Evolutionary conservation across 768 basidiomycete genomes (phyloP).

Genomic region (Podaxis mareebaensis): DNA sequence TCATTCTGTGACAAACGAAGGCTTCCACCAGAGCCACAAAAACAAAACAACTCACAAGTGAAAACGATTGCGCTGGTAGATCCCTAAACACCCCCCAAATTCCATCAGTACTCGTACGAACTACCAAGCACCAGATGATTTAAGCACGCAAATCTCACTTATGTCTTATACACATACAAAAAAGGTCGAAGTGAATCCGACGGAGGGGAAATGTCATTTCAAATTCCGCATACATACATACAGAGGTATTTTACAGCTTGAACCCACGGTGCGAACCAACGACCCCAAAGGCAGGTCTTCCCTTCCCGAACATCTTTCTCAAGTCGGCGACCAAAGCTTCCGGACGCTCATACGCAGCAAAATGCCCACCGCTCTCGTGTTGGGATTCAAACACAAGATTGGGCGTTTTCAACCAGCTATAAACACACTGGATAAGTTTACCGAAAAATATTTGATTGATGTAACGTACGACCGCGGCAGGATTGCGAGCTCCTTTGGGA

Average conservation of each 20-base stretch:
- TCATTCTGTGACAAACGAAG: not conserved
- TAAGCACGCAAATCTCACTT: no score
- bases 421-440: not conserved
- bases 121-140: no score
- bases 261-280: slow-evolving; percentile 46
- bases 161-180: no score
- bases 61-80: slow-evolving; percentile 97
- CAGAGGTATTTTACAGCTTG: not conserved
- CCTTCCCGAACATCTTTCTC: slow-evolving; percentile 56
- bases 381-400: slow-evolving; percentile 47
- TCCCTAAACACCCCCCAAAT: slow-evolving; percentile 52
- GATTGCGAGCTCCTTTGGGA: slow-evolving; percentile 46
- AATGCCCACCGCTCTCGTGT: slow-evolving; percentile 58
- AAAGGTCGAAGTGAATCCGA: no score
- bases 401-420: slow-evolving; percentile 42
- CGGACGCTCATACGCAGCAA: slow-evolving; percentile 54
- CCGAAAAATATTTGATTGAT: not conserved
- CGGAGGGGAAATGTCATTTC: no score
- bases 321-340: slow-evolving; percentile 49
- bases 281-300: slow-evolving; percentile 48
- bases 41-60: slow-evolving; percentile 68
- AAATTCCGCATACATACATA: no score
- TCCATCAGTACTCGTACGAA: slow-evolving; percentile 18
- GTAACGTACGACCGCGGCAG: slow-evolving; percentile 32
- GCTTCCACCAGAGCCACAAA: not conserved